These are phyloP conservation scores for Rhododendron williamsianum DNA, from an alignment of 148 eudicot genomes.

Conservation along the genomic window DNA sequence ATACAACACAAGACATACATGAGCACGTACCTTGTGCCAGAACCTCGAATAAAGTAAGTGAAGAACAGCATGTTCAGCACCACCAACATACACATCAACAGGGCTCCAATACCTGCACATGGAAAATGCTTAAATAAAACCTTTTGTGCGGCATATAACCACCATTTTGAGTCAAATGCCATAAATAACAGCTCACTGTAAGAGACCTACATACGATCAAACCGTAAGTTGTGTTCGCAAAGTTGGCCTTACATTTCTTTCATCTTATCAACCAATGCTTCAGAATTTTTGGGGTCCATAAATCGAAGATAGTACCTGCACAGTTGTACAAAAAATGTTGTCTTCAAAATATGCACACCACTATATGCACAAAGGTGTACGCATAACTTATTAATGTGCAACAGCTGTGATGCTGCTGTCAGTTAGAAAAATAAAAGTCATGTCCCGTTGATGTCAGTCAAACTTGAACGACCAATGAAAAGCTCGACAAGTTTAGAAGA, in stretches of 20 bases:
- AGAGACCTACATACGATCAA: neutral
- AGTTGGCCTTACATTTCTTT: conserved; percentile 60
- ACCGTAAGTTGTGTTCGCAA: neutral
- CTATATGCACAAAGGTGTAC: neutral
- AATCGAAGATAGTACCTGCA: conserved; percentile 95
- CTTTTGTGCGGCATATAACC: neutral
- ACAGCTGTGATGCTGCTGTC: neutral
- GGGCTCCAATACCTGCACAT: conserved; percentile 90
- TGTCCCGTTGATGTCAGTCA: neutral
- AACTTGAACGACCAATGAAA: neutral
- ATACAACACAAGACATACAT: conserved; percentile 1
- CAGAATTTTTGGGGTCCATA: conserved; percentile 88
- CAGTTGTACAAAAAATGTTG: conserved; percentile 2
- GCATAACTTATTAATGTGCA: neutral
- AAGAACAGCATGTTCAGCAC: conserved; percentile 99
- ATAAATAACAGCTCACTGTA: neutral
- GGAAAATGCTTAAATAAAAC: conserved; percentile 12
- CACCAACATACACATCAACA: conserved; percentile 99
- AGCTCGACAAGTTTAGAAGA: neutral
- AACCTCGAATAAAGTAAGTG: conserved; percentile 95
- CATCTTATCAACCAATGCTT: conserved; percentile 68
- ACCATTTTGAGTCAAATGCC: neutral
- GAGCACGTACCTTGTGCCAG: conserved; percentile 86
- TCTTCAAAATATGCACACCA: neutral
- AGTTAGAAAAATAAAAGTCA: neutral